Evolutionary conservation across 805 yeast species (phyloP), one percentile per base, ranked within the genome.

Genomic region (Komagataella kurtzmanii): DNA sequence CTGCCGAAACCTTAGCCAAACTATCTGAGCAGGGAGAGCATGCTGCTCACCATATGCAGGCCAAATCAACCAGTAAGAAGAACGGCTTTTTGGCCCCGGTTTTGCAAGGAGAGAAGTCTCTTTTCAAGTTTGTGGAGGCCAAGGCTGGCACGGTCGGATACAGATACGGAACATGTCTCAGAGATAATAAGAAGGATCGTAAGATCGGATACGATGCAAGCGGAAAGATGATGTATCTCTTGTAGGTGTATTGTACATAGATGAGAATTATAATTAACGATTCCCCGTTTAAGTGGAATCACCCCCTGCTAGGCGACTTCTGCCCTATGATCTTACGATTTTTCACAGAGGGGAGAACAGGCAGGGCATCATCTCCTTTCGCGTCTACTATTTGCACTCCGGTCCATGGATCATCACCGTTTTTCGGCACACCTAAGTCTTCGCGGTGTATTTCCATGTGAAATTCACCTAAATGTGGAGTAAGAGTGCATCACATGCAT

Each of bases 181-280:
- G 97, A 71, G 98, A 91, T 68, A 83, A 88, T 60, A 88, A 84
- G 77, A 86, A 83, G 63, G 84, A 88, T 65, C 81, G 98, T 68
- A 77, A 74, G 57, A 73, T 85, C 58, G 86, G 83, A 2, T 86
- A 75, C 65, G 83, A 84, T 61, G 77, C 79, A 57, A 71, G 74
- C 53, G 95, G 95, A 59, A 77, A 75, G 59, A 82, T 66, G 64
- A 57, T 62, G 53, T 66, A 66, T 51, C 56, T 65, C 5, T 47
- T 66, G 44, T 66, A 64, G 51, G 60, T 17, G 14, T 30, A 14
- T 10, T 30, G 40, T 30, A 30, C 40, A 30, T 30, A 30, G 40
- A 30, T 12, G 40, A 30, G 40, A 30, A 14, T 21, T 21, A 21
- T 21, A 21, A 21, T 5, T 21, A 3, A 21, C 23, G 6, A 6